These are phyloP conservation scores for Wickerhamomyces mucosus DNA, from an alignment of 805 yeast genomes.

Conservation along the genomic window DNA sequence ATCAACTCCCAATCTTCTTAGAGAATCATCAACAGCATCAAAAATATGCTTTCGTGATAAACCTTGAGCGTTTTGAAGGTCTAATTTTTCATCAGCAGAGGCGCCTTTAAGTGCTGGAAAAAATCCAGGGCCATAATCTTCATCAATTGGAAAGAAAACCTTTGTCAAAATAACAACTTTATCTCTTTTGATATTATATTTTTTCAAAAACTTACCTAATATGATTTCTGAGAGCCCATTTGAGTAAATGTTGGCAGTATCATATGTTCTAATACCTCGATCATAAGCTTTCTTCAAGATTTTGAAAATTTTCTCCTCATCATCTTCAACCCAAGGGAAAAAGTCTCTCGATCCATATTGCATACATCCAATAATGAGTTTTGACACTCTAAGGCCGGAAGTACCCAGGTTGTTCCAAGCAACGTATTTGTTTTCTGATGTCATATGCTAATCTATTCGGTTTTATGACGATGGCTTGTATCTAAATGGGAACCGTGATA, in stretches of 20 bases:
- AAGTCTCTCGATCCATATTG: constrained; percentile 35
- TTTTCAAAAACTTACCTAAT: constrained; percentile 44
- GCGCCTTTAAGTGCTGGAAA: constrained; percentile 3
- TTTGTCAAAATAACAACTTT: constrained; percentile 48
- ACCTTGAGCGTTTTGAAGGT: constrained; percentile 25
- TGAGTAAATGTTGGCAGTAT: constrained; percentile 41
- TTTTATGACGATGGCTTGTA: too few relatives aligned
- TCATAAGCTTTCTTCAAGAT: constrained; percentile 39
- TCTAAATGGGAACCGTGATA: too few relatives aligned
- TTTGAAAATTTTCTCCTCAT: constrained; percentile 35
- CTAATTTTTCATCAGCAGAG: constrained; percentile 1
- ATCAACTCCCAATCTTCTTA: constrained; percentile 31
- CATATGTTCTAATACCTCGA: constrained; percentile 37
- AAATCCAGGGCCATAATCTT: constrained; percentile 4
- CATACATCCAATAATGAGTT: constrained; percentile 47
- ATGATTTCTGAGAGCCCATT: constrained; percentile 39
- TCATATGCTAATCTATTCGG: too few relatives aligned
- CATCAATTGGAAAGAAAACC: constrained; percentile 12
- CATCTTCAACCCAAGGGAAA: constrained; percentile 37
- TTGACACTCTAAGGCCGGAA: constrained; percentile 41
- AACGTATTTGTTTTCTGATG: background rate
- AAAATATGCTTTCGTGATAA: constrained; percentile 36
- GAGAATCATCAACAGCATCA: constrained; percentile 31
- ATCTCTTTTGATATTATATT: constrained; percentile 42
- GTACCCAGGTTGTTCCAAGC: constrained; percentile 25